Evolutionary conservation across 352 stramenopile genomes (phyloP).

Genomic region (Phytopythium boreale): DNA sequence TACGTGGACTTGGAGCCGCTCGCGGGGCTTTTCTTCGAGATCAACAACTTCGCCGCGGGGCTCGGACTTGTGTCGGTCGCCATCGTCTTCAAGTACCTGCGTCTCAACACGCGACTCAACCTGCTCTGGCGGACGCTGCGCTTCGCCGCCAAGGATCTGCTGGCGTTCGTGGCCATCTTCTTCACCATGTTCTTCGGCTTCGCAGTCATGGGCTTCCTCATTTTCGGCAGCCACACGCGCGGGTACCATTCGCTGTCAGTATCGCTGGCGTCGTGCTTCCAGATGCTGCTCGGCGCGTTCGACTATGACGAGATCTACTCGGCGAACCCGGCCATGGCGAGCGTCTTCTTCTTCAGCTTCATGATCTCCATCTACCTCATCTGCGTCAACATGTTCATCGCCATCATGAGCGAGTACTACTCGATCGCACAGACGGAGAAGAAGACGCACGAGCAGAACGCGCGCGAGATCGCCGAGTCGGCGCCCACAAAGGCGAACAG

Average conservation of each 20-base stretch:
- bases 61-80: constrained; percentile 65
- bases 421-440: constrained; percentile 69
- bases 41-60: constrained; percentile 57
- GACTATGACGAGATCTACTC: constrained; percentile 71
- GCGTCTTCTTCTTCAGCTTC: constrained; percentile 83
- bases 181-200: constrained; percentile 80
- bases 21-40: constrained; percentile 38
- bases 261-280: constrained; percentile 74
- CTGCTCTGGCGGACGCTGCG: constrained; percentile 77
- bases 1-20: constrained; percentile 60
- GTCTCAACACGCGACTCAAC: constrained; percentile 70
- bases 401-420: constrained; percentile 86
- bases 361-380: constrained; percentile 83
- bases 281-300: constrained; percentile 80
- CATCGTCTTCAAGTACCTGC: constrained; percentile 85
- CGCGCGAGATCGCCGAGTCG: constrained; percentile 24
- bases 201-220: constrained; percentile 75
- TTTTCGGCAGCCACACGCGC: constrained; percentile 59
- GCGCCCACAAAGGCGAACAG: constrained; percentile 15
- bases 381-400: constrained; percentile 85
- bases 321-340: constrained; percentile 67
- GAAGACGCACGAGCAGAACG: constrained; percentile 52
- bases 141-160: constrained; percentile 67
- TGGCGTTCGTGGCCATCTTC: constrained; percentile 80
- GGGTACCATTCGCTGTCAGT: constrained; percentile 71